Base-by-base conservation (phyloP, 2,329 filamentous ascomycete genomes). In the Penicillium glabrum region DNA sequence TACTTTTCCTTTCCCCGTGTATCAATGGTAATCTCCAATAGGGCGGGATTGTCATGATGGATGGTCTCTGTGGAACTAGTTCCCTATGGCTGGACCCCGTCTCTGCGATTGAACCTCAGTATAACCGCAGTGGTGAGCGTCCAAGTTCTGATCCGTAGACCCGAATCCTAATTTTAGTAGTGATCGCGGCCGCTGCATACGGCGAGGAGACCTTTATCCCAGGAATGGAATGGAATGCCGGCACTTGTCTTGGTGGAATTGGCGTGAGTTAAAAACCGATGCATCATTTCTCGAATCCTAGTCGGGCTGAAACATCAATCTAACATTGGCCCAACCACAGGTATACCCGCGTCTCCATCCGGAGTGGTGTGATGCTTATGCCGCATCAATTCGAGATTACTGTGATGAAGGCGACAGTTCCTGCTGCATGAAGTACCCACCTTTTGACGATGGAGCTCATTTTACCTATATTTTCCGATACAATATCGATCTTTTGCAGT, bases 41-140 rank as follows among this genome's bases (percentile, higher is more conserved):
- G 65, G 62, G 64, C 16, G 64, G 62, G 9, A 54, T 66, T 9
- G 48, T 61, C 29, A 45, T 65, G 56, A 67, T 67, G 65, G 62
- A 64, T 44, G 63, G 58, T 10, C 46, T 67, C 16, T 67, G 65
- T 31, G 65, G 64, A 26, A 64, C 64, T 27, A 65, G 65, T 51
- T 60, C 62, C 24, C 21, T 61, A 21, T 63, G 63, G 53, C 57
- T 65, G 1, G 39, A 48, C 31, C 46, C 54, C 3, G 56, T 65
- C 21, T 14, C 49, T 8, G 57, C 54, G 10, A 35, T 65, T 9
- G 53, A 61, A 37, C 57, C 49, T 23, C 37, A 24, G 13, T 65
- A 59, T 35, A 63, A 58, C 56, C 43, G 31, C 11, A 64, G 45
- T 48, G 51, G 63, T 64, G 54, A 29, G 55, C 37, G 6, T 21